Conservation (phyloP, 2,329 filamentous ascomycete genomes). For the Xylaria sp. region DNA sequence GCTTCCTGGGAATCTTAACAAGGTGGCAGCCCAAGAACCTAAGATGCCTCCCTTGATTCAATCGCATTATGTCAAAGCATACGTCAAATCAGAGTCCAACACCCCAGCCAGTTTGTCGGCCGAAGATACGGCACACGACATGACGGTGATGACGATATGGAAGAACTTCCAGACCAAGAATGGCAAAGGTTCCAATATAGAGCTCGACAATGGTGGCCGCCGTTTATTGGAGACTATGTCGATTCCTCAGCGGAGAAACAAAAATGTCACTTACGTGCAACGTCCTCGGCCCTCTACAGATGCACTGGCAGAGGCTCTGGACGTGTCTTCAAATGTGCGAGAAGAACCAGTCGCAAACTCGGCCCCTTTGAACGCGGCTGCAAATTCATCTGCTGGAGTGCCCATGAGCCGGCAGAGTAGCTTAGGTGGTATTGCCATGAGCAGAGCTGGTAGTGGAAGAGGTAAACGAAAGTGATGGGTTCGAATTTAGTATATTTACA, state of each 20-base stretch:
- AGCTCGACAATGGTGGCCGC: conserved; percentile 63
- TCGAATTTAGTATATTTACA: neutral
- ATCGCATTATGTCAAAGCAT: conserved; percentile 68
- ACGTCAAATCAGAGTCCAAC: conserved; percentile 65
- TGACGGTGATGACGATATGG: conserved; percentile 68
- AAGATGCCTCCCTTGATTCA: conserved; percentile 68
- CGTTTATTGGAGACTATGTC: conserved; percentile 66
- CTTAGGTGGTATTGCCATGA: conserved; percentile 66
- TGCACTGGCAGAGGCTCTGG: conserved; percentile 60
- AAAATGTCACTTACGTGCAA: conserved; percentile 61
- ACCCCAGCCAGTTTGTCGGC: conserved; percentile 61
- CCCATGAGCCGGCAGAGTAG: conserved; percentile 68
- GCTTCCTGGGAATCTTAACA: conserved; percentile 66
- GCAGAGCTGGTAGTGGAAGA: conserved; percentile 61
- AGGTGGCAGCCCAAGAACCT: conserved; percentile 65
- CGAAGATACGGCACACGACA: conserved; percentile 65
- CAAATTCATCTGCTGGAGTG: conserved; percentile 49
- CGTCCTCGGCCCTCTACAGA: conserved; percentile 60
- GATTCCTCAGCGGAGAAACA: conserved; percentile 58
- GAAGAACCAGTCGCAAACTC: conserved; percentile 51
- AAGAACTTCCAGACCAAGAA: conserved; percentile 65
- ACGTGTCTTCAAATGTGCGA: conserved; percentile 57
- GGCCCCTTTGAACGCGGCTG: conserved; percentile 33
- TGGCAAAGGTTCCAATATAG: conserved; percentile 66
- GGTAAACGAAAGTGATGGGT: conserved; percentile 50